Evolutionary conservation across 768 basidiomycete genomes (phyloP).

Genomic region (Termitomyces sp.): DNA sequence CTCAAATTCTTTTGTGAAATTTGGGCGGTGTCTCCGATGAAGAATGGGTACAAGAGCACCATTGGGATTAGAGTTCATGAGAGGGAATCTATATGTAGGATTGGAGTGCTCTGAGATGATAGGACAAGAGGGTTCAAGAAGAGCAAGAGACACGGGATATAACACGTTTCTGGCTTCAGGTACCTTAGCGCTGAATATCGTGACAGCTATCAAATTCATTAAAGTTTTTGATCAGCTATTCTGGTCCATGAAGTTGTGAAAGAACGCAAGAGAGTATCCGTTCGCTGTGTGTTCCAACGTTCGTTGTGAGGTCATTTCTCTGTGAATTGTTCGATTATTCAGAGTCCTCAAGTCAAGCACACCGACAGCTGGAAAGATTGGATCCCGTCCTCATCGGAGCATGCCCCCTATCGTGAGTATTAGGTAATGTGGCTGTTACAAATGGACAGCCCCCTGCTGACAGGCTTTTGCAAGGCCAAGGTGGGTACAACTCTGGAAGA

Average conservation of each 20-base stretch:
- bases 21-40: slow-evolving; percentile 8
- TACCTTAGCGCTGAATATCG: background rate
- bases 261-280: background rate
- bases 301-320: background rate
- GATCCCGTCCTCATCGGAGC: too few relatives aligned
- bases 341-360: too few relatives aligned
- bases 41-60: background rate
- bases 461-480: too few relatives aligned
- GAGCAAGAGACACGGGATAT: background rate
- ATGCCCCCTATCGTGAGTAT: too few relatives aligned
- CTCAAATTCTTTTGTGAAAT: slow-evolving; percentile 9
- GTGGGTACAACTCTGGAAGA: too few relatives aligned
- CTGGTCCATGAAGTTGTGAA: background rate
- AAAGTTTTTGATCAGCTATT: too few relatives aligned
- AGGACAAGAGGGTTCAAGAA: background rate
- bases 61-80: background rate
- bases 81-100: background rate
- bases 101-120: background rate
- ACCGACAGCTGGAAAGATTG: too few relatives aligned
- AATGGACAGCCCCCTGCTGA: too few relatives aligned
- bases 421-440: too few relatives aligned
- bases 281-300: background rate
- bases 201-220: too few relatives aligned
- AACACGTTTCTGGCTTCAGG: background rate
- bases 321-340: background rate